Percentiles rank a stretch among this genome's conserved stretches.
Conservation (phyloP, 257 asterid genomes). For the Gardenia jasminoides region DNA sequence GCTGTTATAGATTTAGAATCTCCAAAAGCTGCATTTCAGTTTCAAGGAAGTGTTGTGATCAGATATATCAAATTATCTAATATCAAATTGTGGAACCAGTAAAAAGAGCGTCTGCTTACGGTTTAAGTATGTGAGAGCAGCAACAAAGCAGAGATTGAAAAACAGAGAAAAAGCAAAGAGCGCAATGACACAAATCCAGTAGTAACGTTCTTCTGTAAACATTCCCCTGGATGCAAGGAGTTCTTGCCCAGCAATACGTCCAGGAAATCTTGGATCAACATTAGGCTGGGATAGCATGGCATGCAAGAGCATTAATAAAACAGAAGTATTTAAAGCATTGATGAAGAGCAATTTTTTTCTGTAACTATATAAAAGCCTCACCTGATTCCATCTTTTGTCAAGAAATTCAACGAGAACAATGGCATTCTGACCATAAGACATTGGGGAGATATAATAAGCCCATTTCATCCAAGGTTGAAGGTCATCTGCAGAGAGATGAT, state of each 20-base stretch:
- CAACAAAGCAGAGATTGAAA: conserved; percentile 67
- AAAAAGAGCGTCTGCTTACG: conserved; percentile 42
- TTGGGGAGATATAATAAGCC: conserved; percentile 78
- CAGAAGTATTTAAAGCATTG: neutral
- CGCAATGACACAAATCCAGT: conserved; percentile 77
- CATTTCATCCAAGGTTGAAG: conserved; percentile 79
- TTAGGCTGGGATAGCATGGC: conserved; percentile 74
- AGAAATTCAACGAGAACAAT: conserved; percentile 77
- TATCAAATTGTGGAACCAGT: conserved; percentile 14
- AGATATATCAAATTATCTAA: neutral
- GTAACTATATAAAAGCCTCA: conserved; percentile 31
- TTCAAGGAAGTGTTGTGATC: conserved; percentile 11
- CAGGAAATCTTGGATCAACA: conserved; percentile 47
- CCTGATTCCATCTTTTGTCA: conserved; percentile 79
- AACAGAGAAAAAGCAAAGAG: conserved; percentile 81
- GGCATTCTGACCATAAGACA: conserved; percentile 89
- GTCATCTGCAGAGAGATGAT: conserved; percentile 52
- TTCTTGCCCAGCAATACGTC: conserved; percentile 81
- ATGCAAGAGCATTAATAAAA: conserved; percentile 38
- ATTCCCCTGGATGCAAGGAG: conserved; percentile 86
- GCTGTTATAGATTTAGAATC: conserved; percentile 51
- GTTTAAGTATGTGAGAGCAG: conserved; percentile 68
- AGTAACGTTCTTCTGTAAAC: conserved; percentile 69
- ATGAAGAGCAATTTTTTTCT: conserved; percentile 41
- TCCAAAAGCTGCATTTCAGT: conserved; percentile 59